Evolutionary conservation across 2,329 filamentous ascomycete genomes (phyloP), one percentile per base, ranked within the genome.

Genomic region (Claviceps paspali): DNA sequence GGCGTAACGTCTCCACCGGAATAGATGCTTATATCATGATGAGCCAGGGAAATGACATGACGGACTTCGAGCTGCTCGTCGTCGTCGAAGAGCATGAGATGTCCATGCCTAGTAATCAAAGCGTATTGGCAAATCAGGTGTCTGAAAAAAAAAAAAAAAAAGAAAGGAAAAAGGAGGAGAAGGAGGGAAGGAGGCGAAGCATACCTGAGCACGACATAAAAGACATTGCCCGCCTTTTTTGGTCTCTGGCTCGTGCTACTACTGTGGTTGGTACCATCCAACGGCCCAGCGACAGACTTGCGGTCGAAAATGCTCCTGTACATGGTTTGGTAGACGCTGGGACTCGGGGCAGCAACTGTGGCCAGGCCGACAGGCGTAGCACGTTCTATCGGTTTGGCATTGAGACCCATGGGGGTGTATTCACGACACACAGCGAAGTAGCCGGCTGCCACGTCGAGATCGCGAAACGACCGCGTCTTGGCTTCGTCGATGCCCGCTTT

Each of bases 261-360:
- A 42, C 58, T 64, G 35, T 62, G 60, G 32, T 59, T 67, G 41
- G 59, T 63, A 33, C 62, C 60, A 33, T 73, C 69, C 38, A 71
- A 46, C 2, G 67, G 64, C 1, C 60, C 58, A 2, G 62, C 47
- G 7, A 52, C 47, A 26, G 62, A 67, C 50, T 80, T 87, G 50
- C 88, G 74, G 49, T 94, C 86, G 54, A 98, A 96, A 43, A 98
- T 80, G 56, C 82, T 94, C 54, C 86, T 70, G 61, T 98, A 98
- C 85, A 98, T 95, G 56, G 82, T 82, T 68, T 96, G 91, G 59
- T 96, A 96, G 27, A 98, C 88, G 55, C 88, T 95, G 39, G 82
- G 86, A 52, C 85, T 93, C 39, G 86, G 81, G 29, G 81, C 67
- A 24, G 79, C 75, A 31, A 91, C 76, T 12, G 82, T 79, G 36